Percentiles rank a stretch among this genome's conserved stretches.
phyloP scores from a whole-genome alignment of 176 grass and related monocot genomes.

The Carex parvula region DNA sequence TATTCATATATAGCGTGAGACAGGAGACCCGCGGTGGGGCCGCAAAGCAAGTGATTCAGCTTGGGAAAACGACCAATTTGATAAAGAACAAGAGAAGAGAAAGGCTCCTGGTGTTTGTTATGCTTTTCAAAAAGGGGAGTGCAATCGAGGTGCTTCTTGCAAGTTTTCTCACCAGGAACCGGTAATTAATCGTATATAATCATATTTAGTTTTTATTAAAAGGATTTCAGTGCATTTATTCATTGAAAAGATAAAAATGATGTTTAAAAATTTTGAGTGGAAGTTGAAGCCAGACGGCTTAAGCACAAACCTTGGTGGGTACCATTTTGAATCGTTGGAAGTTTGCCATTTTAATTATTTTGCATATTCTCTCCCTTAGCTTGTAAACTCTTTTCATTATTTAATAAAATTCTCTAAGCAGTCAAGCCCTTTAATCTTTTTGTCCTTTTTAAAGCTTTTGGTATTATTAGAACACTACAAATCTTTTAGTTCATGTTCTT shows the following conservation, averaged over 20 bases:
- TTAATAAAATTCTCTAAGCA: no score
- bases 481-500: background rate
- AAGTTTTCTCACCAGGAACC: constrained; percentile 91
- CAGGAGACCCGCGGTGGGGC: constrained; percentile 14
- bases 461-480: background rate
- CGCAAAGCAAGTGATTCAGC: constrained; percentile 6
- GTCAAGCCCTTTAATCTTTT: background rate
- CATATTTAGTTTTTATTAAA: background rate
- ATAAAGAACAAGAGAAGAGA: constrained; percentile 4
- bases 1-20: background rate
- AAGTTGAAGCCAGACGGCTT: background rate
- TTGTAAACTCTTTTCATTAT: no score
- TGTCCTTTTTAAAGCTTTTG: background rate
- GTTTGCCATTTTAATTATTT: background rate
- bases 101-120: constrained; percentile 66
- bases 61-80: constrained; percentile 22
- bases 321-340: background rate
- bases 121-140: constrained; percentile 92
- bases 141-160: constrained; percentile 73
- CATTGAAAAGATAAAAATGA: background rate
- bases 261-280: no score
- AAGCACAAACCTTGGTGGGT: background rate
- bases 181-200: constrained; percentile 28
- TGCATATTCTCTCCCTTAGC: background rate
- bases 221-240: background rate